Base-by-base conservation (phyloP, 768 basidiomycete species). In the Mycena alexandri region DNA sequence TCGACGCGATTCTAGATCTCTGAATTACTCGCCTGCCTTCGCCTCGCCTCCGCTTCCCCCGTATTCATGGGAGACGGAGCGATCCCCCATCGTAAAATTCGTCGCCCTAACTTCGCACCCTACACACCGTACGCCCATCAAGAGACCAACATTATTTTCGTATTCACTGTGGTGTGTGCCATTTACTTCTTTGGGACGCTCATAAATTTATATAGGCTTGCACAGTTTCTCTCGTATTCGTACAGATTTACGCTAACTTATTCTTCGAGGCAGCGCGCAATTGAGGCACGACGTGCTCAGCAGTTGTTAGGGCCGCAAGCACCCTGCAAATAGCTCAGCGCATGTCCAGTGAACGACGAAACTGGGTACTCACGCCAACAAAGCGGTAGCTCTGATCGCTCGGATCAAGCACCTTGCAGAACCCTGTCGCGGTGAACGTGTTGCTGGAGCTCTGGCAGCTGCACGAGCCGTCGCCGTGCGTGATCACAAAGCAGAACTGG, bases 401-500 rank as follows among this genome's bases (percentile, higher is more conserved):
- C 48, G 60, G 60, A 25, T 61, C 41, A 25, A 59, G 44, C 44
- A 59, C 44, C 57, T 59, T 59, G 44, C 57, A 59, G 44, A 59
- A 59, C 29, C 57, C 60, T 12, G 60, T 61, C 38, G 60, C 60
- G 11, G 60, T 61, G 41, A 61, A 61, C 9, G 60, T 61, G 41
- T 51, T 61, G 60, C 60, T 61, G 22, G 47, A 50, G 48, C 60
- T 61, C 60, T 55, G 53, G 53, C 52, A 63, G 53, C 52, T 55
- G 21, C 61, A 63, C 52, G 52, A 54, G 62, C 62, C 62, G 36
- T 55, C 53, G 43, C 52, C 36, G 53, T 55, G 43, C 43, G 61
- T 55, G 53, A 63, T 63, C 33, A 63, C 62, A 22, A 63, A 46
- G 48, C 62, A 63, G 62, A 63, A 63, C 38, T 63, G 62, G 54